phyloP scores from a whole-genome alignment of 2,329 filamentous ascomycete genomes.

The Hypocrella siamensis region DNA sequence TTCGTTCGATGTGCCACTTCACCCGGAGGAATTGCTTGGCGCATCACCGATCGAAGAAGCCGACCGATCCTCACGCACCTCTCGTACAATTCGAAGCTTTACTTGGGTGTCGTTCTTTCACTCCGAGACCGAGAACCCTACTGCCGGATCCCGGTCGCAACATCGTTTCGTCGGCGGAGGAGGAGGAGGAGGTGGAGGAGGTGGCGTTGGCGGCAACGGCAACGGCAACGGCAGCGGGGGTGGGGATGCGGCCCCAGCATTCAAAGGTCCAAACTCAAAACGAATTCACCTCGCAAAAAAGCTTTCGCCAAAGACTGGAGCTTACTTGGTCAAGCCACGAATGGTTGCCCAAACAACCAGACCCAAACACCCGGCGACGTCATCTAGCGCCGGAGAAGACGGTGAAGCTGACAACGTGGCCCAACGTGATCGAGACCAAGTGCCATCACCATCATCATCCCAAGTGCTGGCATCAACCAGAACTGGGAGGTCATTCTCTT shows the following conservation, averaged over 20 bases:
- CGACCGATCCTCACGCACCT: slow-evolving; percentile 4
- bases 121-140: slow-evolving; percentile 16
- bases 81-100: slow-evolving; percentile 3
- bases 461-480: slow-evolving; percentile 11
- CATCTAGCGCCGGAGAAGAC: slow-evolving; percentile 11
- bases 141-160: slow-evolving; percentile 7
- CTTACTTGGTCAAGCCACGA: slow-evolving; percentile 20
- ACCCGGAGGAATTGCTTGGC: slow-evolving; percentile 13
- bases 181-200: too few species aligned
- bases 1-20: slow-evolving; percentile 19
- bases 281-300: slow-evolving; percentile 12
- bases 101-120: slow-evolving; percentile 45
- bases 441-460: not conserved
- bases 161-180: slow-evolving; percentile 9
- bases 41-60: slow-evolving; percentile 10
- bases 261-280: slow-evolving; percentile 9
- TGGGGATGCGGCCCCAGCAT: slow-evolving; percentile 11
- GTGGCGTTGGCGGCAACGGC: too few species aligned
- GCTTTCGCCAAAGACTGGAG: slow-evolving; percentile 8
- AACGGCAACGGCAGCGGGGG: too few species aligned
- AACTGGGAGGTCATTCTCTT: slow-evolving; percentile 38
- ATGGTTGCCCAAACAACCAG: slow-evolving; percentile 16
- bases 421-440: not conserved
- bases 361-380: slow-evolving; percentile 8
- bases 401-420: not conserved